Conservation (phyloP, 345 rosid genomes). For the Brassica napus region DNA sequence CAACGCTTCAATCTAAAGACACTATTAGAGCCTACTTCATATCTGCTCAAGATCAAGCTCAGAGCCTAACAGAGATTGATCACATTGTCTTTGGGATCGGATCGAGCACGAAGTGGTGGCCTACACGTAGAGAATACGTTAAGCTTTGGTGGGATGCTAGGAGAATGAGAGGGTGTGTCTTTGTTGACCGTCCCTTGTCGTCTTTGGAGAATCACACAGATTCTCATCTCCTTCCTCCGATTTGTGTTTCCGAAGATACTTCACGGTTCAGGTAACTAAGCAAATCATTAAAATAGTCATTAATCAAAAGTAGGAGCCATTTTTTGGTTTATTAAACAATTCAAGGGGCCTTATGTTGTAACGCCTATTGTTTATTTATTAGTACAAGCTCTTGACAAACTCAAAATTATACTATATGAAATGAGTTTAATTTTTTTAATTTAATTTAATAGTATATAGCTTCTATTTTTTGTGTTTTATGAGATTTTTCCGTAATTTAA, state of each 20-base stretch:
- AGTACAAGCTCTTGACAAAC: neutral
- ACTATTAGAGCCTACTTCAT: constrained; percentile 19
- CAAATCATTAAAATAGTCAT: neutral
- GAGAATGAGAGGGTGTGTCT: constrained; percentile 74
- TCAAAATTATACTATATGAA: neutral
- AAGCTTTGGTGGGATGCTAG: constrained; percentile 75
- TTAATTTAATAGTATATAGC: neutral
- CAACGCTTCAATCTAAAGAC: constrained; percentile 46
- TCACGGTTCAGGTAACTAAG: constrained; percentile 50
- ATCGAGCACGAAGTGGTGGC: constrained; percentile 58
- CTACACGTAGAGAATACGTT: constrained; percentile 53
- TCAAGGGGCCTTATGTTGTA: neutral
- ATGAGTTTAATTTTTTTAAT: too few species aligned
- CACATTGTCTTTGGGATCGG: constrained; percentile 76
- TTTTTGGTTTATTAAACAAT: too few species aligned
- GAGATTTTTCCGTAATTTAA: neutral
- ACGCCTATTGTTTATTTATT: neutral
- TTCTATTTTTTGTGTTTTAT: neutral
- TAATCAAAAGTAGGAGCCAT: too few species aligned
- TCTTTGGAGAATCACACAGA: constrained; percentile 27
- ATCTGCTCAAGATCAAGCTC: constrained; percentile 37
- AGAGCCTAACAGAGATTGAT: constrained; percentile 43
- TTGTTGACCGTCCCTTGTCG: constrained; percentile 40
- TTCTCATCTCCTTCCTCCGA: constrained; percentile 54
- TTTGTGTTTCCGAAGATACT: constrained; percentile 69